These are phyloP conservation scores for Dactylellina leptospora DNA, from an alignment of 2,329 filamentous ascomycete genomes.

Conservation along the genomic window DNA sequence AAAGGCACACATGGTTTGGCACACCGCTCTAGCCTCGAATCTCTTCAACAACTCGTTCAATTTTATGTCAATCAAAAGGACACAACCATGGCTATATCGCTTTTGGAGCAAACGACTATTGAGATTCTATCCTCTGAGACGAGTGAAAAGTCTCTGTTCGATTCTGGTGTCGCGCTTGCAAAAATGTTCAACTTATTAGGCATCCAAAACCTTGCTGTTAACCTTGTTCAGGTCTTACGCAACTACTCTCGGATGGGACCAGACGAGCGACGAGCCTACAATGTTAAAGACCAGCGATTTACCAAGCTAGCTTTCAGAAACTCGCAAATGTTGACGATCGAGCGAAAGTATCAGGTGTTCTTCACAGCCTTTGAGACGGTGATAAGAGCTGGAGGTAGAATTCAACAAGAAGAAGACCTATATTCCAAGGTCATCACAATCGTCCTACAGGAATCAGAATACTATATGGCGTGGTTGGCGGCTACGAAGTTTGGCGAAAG, in stretches of 20 bases:
- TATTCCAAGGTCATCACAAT: constrained; percentile 19
- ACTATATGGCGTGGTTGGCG: constrained; percentile 37
- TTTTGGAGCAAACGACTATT: constrained; percentile 25
- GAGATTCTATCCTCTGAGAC: constrained; percentile 23
- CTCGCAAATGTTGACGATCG: constrained; percentile 31
- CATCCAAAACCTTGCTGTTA: constrained; percentile 4
- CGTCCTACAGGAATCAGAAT: constrained; percentile 40
- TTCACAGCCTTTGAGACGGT: constrained; percentile 36
- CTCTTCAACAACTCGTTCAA: constrained; percentile 25
- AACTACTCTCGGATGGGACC: constrained; percentile 33
- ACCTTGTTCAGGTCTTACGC: constrained; percentile 12
- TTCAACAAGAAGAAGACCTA: constrained; percentile 30
- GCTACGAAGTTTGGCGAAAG: constrained; percentile 43
- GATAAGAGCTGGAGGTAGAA: background rate
- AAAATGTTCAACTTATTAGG: constrained; percentile 27
- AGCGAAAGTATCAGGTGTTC: constrained; percentile 41
- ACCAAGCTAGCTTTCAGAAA: constrained; percentile 30
- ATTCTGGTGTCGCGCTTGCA: constrained; percentile 15
- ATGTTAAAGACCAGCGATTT: constrained; percentile 22
- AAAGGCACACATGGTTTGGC: constrained; percentile 29
- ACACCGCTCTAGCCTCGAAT: constrained; percentile 4
- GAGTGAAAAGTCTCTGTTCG: constrained; percentile 19
- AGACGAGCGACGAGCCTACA: constrained; percentile 15
- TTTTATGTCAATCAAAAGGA: constrained; percentile 26
- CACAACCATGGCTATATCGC: background rate